These are phyloP conservation scores for Solanum dulcamara DNA, from an alignment of 257 asterid genomes.

Conservation along the genomic window DNA sequence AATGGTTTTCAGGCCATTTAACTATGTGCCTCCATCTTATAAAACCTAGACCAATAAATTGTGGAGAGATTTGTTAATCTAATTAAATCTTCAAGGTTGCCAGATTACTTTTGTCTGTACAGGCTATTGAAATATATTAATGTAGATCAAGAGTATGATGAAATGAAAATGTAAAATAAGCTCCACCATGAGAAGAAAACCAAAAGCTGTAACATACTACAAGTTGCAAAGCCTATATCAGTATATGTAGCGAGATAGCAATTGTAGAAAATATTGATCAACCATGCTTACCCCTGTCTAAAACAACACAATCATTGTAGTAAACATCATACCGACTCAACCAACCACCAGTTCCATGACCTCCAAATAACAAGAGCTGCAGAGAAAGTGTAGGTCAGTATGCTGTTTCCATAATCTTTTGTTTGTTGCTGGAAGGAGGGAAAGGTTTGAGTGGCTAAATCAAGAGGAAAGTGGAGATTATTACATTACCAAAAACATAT, in stretches of 20 bases:
- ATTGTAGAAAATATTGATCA: background rate
- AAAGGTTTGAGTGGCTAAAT: background rate
- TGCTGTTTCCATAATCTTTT: background rate
- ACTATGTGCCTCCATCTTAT: background rate
- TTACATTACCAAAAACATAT: background rate
- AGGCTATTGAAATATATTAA: background rate
- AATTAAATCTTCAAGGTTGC: background rate
- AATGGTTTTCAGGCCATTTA: background rate
- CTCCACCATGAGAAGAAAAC: background rate
- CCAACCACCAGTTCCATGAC: conserved; percentile 99
- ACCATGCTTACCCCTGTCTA: conserved; percentile 73
- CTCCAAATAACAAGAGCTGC: conserved; percentile 96
- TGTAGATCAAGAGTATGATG: background rate
- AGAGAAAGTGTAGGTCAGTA: conserved; percentile 4
- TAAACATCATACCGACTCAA: conserved; percentile 94
- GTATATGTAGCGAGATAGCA: background rate
- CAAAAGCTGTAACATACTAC: background rate
- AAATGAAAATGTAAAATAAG: background rate
- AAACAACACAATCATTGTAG: conserved; percentile 78
- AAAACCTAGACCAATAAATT: background rate
- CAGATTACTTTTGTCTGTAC: background rate
- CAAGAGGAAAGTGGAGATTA: background rate
- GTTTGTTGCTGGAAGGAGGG: background rate
- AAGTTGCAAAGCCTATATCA: background rate
- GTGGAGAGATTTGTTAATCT: background rate